Conservation (phyloP, 2,329 filamentous ascomycete species). For the Tolypocladium ophioglossoides region DNA sequence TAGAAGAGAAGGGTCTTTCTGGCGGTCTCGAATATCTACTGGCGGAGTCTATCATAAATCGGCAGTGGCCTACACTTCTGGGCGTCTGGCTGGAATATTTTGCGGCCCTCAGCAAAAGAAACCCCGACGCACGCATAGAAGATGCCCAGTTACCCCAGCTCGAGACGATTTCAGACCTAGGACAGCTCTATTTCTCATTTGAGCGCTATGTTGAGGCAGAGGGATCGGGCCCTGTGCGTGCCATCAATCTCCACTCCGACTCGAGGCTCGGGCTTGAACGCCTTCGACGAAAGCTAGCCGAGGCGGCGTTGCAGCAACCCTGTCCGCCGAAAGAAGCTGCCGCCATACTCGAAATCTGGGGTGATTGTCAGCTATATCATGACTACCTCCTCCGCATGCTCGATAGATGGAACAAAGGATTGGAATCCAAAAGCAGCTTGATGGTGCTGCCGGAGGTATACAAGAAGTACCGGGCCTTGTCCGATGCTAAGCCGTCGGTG, state of each 20-base stretch:
- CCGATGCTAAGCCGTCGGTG: conserved; percentile 24
- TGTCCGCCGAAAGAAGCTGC: conserved; percentile 22
- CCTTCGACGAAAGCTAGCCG: conserved; percentile 20
- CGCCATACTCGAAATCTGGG: conserved; percentile 28
- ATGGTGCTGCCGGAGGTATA: conserved; percentile 32
- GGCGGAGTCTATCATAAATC: conserved; percentile 25
- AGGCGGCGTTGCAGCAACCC: conserved; percentile 18
- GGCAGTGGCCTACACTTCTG: conserved; percentile 25
- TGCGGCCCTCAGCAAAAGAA: conserved; percentile 1
- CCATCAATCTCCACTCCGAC: conserved; percentile 11
- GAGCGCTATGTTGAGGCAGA: conserved; percentile 19
- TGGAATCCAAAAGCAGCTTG: conserved; percentile 16
- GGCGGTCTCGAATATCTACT: conserved; percentile 34
- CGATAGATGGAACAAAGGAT: conserved; percentile 14
- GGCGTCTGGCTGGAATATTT: conserved; percentile 27
- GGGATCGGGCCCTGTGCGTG: conserved; percentile 11
- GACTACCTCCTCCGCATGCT: conserved; percentile 28
- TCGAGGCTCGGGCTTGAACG: conserved; percentile 13
- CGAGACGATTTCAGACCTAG: conserved; percentile 16
- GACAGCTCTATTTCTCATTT: conserved; percentile 21
- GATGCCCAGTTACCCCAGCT: conserved; percentile 9
- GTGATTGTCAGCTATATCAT: conserved; percentile 30
- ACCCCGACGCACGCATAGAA: not conserved
- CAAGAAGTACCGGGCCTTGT: conserved; percentile 31
- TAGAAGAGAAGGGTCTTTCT: conserved; percentile 20